Conservation (phyloP, 345 rosid species). For the Syzygium jambos region DNA sequence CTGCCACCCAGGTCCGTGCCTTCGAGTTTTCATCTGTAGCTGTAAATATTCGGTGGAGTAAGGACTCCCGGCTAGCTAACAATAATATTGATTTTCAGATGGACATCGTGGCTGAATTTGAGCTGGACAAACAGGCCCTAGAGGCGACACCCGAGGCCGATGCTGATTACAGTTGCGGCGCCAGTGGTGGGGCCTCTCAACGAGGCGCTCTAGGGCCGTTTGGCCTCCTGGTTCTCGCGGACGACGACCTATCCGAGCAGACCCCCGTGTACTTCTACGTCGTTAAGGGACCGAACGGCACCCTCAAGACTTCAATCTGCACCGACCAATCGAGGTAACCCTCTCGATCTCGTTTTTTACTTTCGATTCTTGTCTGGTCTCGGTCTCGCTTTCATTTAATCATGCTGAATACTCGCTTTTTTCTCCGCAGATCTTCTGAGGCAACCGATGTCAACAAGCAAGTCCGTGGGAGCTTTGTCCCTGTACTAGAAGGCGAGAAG, state of each 20-base stretch:
- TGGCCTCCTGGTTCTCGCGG: constrained; percentile 77
- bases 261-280: constrained; percentile 88
- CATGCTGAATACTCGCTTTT: not conserved
- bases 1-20: constrained; percentile 55
- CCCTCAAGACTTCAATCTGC: constrained; percentile 65
- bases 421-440: constrained; percentile 43
- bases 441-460: constrained; percentile 42
- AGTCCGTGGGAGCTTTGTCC: constrained; percentile 61
- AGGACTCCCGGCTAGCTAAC: not conserved
- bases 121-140: constrained; percentile 43
- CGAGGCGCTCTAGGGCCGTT: constrained; percentile 87
- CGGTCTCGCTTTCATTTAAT: not conserved
- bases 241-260: constrained; percentile 43
- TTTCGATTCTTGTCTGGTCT: not conserved
- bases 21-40: not conserved
- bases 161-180: constrained; percentile 46
- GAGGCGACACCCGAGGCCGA: constrained; percentile 23
- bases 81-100: constrained; percentile 19
- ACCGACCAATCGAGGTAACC: constrained; percentile 59
- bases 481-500: constrained; percentile 65
- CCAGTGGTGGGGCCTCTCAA: constrained; percentile 40
- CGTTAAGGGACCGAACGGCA: constrained; percentile 43
- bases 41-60: not conserved
- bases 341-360: not conserved
- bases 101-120: constrained; percentile 62